Percentiles rank a stretch among this genome's conserved stretches.
Evolutionary conservation across 129 eudicot species (phyloP).

Genomic region (Lactuca sativa): DNA sequence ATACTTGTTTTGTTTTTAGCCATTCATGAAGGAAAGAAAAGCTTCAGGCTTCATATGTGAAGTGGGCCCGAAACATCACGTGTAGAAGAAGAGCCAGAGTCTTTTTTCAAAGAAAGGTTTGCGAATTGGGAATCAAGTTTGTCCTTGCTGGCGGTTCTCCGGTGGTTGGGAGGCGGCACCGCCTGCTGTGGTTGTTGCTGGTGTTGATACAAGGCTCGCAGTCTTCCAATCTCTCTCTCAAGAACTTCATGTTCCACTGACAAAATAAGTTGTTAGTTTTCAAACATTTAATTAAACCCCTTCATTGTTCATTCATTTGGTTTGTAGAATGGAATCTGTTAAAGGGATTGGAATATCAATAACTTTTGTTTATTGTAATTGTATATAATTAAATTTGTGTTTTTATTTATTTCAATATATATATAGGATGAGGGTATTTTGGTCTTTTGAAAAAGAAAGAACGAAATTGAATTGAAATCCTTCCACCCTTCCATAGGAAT

Average conservation of each 20-base stretch:
- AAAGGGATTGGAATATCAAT: too few relatives aligned
- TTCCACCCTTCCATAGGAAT: background rate
- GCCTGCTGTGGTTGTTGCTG: constrained; percentile 57
- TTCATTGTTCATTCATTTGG: too few relatives aligned
- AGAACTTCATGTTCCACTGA: constrained; percentile 94
- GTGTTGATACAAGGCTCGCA: constrained; percentile 63
- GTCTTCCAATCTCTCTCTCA: constrained; percentile 81
- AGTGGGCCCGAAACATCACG: constrained; percentile 65
- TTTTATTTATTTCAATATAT: background rate
- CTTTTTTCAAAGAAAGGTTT: constrained; percentile 69
- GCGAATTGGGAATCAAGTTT: constrained; percentile 72
- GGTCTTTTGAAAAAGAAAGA: background rate
- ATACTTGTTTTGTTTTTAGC: constrained; percentile 17
- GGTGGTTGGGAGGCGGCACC: constrained; percentile 47
- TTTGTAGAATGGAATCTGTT: too few relatives aligned
- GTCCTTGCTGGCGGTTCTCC: constrained; percentile 72
- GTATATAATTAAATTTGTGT: background rate
- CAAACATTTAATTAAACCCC: too few relatives aligned
- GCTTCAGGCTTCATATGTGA: constrained; percentile 43
- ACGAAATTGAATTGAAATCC: background rate
- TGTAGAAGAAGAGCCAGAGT: constrained; percentile 43
- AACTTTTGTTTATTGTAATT: too few relatives aligned
- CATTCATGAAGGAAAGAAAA: background rate
- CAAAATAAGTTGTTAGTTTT: constrained; percentile 27
- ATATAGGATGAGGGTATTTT: background rate